Percentiles rank a stretch among this genome's conserved stretches.
phyloP scores from a whole-genome alignment of 176 grass and related monocot species.

The Triticum aestivum region IWGSC_CS_RefSeq_v2.1 NC_057800.1:695603933-695604432 shows the following conservation, averaged over 20 bases:
- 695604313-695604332: constrained; percentile 9
- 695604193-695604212: background rate
- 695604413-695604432: background rate
- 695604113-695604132: background rate
- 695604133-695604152: background rate
- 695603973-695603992: background rate
- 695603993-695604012: background rate
- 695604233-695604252: constrained; percentile 28
- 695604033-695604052: background rate
- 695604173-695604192: background rate
- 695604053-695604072: background rate
- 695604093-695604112: background rate
- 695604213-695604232: constrained; percentile 26
- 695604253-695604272: background rate
- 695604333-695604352: constrained; percentile 15
- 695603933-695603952: constrained; percentile 5
- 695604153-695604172: background rate
- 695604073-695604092: background rate
- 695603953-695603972: background rate
- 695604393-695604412: background rate
- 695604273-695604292: background rate
- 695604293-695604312: background rate
- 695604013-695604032: background rate
- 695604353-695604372: constrained; percentile 20
- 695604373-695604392: background rate